Evolutionary conservation across 2,329 filamentous ascomycete species (phyloP), one percentile per base, ranked within the genome.

Genomic region (Colletotrichum kahawae): DNA sequence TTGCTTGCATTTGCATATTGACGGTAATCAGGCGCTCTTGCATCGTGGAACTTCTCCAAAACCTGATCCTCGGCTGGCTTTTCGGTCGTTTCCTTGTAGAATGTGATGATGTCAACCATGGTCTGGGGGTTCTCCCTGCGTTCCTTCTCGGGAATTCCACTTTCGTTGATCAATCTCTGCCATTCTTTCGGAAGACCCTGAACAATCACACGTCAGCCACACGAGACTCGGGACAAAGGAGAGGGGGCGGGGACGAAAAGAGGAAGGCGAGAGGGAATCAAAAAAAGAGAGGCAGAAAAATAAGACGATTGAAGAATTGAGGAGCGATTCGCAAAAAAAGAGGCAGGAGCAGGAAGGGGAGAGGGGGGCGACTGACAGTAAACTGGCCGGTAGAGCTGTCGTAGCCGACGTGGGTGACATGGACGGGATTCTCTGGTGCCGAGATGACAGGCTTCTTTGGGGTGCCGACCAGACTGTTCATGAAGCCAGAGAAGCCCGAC

Each of bases 321-420:
- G 43, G n/a, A 27, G 54, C 54, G 54, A 57, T 57, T 33, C n/a
- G 29, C 29, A 13, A 59, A 16, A 18, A 18, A 38, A n/a, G 33
- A 63, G 60, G 33, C n/a, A 24, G 43, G 70, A 67, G 75, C 29
- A 62, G 24, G 16, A 36, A 69, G 67, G 62, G 69, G 31, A 27
- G 66, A 68, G 63, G 54, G 18, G 68, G 57, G 21, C 31, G n/a
- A 90, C 93, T 82, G 89, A 98, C 95, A 73, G 96, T 98, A 84
- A 98, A 99, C 86, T 98, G 95, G 78, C 97, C 97, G 5, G 97
- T 98, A 81, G 95, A 91, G 86, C 97, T 98, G 85, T 99, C 96
- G 84, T 98, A 98, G 79, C 96, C 96, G 78, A 99, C 97, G 85
- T 99, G 97, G 72, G 96, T 98, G 80, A 99, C 95, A 85, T 98